Conservation (phyloP, 345 rosid species). For the Eucalyptus leucophloia region DNA sequence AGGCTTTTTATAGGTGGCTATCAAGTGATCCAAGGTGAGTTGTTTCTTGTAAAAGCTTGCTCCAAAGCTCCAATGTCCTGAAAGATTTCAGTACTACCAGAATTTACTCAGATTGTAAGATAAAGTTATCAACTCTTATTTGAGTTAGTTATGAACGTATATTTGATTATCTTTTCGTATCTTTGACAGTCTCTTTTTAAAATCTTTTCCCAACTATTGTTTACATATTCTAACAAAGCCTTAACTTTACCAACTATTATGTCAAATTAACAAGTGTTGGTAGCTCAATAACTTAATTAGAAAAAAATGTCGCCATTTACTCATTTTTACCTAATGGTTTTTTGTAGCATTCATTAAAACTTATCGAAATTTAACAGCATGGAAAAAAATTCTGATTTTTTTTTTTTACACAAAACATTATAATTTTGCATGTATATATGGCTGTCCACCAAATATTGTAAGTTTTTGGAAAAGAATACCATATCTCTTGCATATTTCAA, state of each 20-base stretch:
- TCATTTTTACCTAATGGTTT: neutral
- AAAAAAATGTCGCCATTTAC: neutral
- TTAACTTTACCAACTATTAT: neutral
- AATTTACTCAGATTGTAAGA: neutral
- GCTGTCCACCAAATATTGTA: neutral
- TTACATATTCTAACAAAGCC: neutral
- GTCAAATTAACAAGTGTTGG: neutral
- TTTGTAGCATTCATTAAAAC: neutral
- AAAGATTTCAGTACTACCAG: neutral
- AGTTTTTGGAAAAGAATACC: neutral
- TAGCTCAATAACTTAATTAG: neutral
- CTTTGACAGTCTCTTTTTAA: neutral
- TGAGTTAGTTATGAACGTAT: neutral
- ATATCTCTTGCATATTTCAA: neutral
- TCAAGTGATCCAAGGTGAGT: neutral
- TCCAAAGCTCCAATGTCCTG: slow-evolving; percentile 10
- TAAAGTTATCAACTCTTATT: neutral
- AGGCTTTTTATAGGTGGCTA: neutral
- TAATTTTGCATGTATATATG: neutral
- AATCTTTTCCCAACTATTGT: neutral
- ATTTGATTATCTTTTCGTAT: neutral
- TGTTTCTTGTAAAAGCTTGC: neutral
- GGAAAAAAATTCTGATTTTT: neutral
- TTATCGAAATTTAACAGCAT: neutral
- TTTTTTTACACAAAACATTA: neutral